phyloP scores from a whole-genome alignment of 225 moss, liverwort and hornwort genomes.

The Physcomitrium patens region DNA sequence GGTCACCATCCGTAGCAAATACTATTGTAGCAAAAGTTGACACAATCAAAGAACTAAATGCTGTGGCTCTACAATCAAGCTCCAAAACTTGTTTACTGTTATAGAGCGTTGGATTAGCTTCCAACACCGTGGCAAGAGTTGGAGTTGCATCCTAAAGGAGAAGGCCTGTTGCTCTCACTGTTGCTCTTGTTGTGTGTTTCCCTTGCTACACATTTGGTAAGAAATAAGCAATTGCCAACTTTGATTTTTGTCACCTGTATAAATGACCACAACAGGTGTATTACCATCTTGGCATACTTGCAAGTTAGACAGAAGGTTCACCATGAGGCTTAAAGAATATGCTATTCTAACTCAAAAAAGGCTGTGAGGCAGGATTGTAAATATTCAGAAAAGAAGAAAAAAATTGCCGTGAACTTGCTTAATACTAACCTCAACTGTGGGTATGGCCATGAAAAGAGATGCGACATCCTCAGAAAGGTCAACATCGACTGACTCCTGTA shows the following conservation, averaged over 20 bases:
- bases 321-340: slow-evolving; percentile 1
- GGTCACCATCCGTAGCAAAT: slow-evolving; percentile 83
- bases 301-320: not conserved
- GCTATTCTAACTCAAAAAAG: slow-evolving; percentile 1
- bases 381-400: not conserved
- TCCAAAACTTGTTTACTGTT: slow-evolving; percentile 72
- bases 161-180: slow-evolving; percentile 84
- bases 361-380: slow-evolving; percentile 6
- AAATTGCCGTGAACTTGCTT: slow-evolving; percentile 2
- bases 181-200: slow-evolving; percentile 87
- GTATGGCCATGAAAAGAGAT: slow-evolving; percentile 64
- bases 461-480: slow-evolving; percentile 73
- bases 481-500: slow-evolving; percentile 46
- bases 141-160: slow-evolving; percentile 92
- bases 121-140: slow-evolving; percentile 76
- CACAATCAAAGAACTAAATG: slow-evolving; percentile 85
- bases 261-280: slow-evolving; percentile 16
- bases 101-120: slow-evolving; percentile 61
- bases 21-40: slow-evolving; percentile 52
- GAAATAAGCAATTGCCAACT: slow-evolving; percentile 56
- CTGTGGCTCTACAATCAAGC: slow-evolving; percentile 92
- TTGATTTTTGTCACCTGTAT: slow-evolving; percentile 60
- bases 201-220: slow-evolving; percentile 64
- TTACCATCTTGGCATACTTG: slow-evolving; percentile 24
- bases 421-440: slow-evolving; percentile 72